These are phyloP conservation scores for Fragosphaeria purpurea DNA, from an alignment of 2,329 filamentous ascomycete species.

Conservation along the genomic window DNA sequence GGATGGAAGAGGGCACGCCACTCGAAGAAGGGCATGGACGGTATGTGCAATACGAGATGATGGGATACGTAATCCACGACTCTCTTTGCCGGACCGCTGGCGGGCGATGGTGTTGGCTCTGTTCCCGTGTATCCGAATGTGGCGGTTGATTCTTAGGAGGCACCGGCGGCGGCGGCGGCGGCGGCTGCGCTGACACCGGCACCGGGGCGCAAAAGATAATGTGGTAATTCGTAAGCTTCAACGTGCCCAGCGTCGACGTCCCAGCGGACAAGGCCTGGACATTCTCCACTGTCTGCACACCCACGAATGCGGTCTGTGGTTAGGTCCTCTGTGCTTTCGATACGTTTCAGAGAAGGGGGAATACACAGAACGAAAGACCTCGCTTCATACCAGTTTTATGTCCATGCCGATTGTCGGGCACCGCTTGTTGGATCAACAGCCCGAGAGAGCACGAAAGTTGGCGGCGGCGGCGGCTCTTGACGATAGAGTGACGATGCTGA, in stretches of 20 bases:
- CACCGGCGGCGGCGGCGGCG: conserved; percentile 2
- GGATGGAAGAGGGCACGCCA: conserved; percentile 68
- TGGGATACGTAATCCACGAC: conserved; percentile 90
- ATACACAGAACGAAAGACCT: not conserved
- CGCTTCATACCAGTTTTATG: conserved; percentile 13
- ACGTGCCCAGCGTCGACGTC: conserved; percentile 43
- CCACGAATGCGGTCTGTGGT: no score
- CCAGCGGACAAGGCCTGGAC: conserved; percentile 52
- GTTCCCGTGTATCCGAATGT: conserved; percentile 20
- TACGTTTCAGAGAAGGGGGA: not conserved
- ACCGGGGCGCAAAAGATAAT: conserved; percentile 40
- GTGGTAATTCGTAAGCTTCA: conserved; percentile 55
- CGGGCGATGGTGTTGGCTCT: conserved; percentile 13
- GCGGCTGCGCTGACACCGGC: conserved; percentile 19
- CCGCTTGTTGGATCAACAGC: conserved; percentile 4
- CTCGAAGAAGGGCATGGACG: conserved; percentile 62
- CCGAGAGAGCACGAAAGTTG: not conserved
- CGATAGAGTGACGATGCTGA: no score
- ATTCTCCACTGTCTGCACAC: conserved; percentile 40
- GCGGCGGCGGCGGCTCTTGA: no score
- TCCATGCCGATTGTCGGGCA: conserved; percentile 13
- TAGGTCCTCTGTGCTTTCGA: no score
- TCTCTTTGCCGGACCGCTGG: conserved; percentile 38
- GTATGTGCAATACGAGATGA: conserved; percentile 72
- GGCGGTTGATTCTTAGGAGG: conserved; percentile 13